Percentiles rank a stretch among this genome's conserved stretches.
Conservation (phyloP, 129 eudicot genomes). For the Deinandra increscens region DNA sequence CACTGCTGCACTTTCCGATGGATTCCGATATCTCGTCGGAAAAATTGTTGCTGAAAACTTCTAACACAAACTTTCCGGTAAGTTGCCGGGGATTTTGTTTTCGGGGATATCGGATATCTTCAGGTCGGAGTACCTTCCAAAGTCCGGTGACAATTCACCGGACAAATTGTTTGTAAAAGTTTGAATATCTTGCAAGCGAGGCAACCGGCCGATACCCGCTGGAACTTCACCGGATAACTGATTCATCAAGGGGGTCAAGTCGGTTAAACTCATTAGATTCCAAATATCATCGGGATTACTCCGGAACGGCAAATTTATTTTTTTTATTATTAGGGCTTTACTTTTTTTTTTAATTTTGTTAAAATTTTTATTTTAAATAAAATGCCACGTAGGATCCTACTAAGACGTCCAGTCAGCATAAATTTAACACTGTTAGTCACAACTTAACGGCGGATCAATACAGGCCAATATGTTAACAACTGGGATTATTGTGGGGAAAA, state of each 20-base stretch:
- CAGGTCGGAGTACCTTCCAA: conserved; percentile 63
- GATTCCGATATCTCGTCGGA: conserved; percentile 57
- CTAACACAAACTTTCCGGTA: conserved; percentile 58
- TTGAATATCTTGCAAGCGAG: conserved; percentile 37
- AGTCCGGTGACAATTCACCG: conserved; percentile 66
- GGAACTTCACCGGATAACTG: conserved; percentile 71
- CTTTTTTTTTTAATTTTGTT: too few species aligned
- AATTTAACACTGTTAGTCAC: too few species aligned
- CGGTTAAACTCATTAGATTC: conserved; percentile 40
- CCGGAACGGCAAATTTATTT: too few species aligned
- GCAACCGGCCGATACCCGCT: conserved; percentile 46
- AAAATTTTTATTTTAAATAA: too few species aligned
- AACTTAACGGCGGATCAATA: too few species aligned
- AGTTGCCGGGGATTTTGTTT: conserved; percentile 44
- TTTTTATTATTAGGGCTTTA: too few species aligned
- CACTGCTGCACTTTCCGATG: conserved; percentile 46
- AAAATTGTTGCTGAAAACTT: conserved; percentile 44
- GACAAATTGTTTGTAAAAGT: conserved; percentile 49
- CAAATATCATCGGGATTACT: conserved; percentile 51
- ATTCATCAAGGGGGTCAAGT: conserved; percentile 45
- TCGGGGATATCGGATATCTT: conserved; percentile 40
- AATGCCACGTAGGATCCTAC: too few species aligned
- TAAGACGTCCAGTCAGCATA: too few species aligned
- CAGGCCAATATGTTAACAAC: too few species aligned
- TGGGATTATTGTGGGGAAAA: too few species aligned